These are phyloP conservation scores for Candida tetrigidarum DNA, from an alignment of 1,139 yeast species.

Conservation along the genomic window DNA sequence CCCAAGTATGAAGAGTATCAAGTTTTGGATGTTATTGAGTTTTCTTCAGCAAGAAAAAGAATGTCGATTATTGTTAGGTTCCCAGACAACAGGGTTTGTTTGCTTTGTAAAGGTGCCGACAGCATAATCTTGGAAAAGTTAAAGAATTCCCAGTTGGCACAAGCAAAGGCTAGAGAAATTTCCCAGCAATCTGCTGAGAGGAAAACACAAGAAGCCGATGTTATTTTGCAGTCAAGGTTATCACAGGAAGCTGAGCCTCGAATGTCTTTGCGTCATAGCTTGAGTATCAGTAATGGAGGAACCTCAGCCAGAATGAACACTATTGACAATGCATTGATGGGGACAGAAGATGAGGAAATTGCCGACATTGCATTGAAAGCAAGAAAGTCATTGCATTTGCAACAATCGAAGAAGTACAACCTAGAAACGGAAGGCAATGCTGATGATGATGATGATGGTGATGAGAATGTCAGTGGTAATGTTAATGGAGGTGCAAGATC, in stretches of 20 bases:
- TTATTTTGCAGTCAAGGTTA: constrained; percentile 57
- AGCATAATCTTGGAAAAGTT: constrained; percentile 84
- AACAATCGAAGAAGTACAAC: constrained; percentile 61
- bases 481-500: too few species aligned
- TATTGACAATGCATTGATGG: constrained; percentile 60
- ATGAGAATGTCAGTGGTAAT: too few species aligned
- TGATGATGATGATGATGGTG: not conserved
- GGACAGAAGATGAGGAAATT: constrained; percentile 57
- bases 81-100: constrained; percentile 78
- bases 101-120: constrained; percentile 96
- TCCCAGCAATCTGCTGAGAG: constrained; percentile 63
- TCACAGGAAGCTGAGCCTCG: constrained; percentile 38
- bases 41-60: constrained; percentile 85
- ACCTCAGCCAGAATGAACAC: constrained; percentile 41
- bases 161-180: constrained; percentile 64
- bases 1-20: constrained; percentile 72
- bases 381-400: constrained; percentile 64
- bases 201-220: constrained; percentile 80
- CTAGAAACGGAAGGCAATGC: constrained; percentile 24
- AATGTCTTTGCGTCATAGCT: constrained; percentile 37
- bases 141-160: constrained; percentile 60
- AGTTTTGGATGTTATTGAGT: constrained; percentile 80
- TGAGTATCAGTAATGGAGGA: constrained; percentile 24
- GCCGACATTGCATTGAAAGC: constrained; percentile 63
- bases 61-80: constrained; percentile 87